A percentile compares a stretch with the other conserved stretches of the same genome.
Conservation (phyloP, 2,329 filamentous ascomycete species). For the Incumbomyces lentus region DNA sequence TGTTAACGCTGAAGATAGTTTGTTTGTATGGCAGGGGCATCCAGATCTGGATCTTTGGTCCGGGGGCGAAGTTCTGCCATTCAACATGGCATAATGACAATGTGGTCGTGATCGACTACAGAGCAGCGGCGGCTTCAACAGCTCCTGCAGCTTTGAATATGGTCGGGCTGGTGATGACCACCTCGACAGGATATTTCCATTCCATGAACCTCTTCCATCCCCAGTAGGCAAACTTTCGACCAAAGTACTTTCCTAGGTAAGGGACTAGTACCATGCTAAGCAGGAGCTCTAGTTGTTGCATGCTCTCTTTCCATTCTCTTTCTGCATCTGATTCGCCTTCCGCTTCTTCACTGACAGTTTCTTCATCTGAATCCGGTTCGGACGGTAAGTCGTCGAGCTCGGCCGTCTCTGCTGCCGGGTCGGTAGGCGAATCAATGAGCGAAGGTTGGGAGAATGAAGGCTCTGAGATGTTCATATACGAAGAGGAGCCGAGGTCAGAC, state of each 20-base stretch:
- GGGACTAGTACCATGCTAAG: slow-evolving; percentile 91
- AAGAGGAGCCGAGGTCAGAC: slow-evolving; percentile 18
- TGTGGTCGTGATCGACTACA: slow-evolving; percentile 21
- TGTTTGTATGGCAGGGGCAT: too few relatives aligned
- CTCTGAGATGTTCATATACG: slow-evolving; percentile 30
- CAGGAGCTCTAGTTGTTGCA: slow-evolving; percentile 87
- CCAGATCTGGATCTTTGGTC: too few relatives aligned
- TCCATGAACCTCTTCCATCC: slow-evolving; percentile 91
- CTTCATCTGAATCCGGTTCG: slow-evolving; percentile 39
- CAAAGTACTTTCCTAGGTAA: slow-evolving; percentile 89
- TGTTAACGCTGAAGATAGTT: too few relatives aligned
- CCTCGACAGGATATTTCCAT: slow-evolving; percentile 79
- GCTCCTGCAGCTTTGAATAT: slow-evolving; percentile 54
- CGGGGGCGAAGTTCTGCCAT: background rate
- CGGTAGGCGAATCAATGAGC: slow-evolving; percentile 13
- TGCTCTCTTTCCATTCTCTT: slow-evolving; percentile 83
- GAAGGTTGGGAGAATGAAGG: slow-evolving; percentile 17
- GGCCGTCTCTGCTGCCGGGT: slow-evolving; percentile 25
- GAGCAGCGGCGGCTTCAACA: slow-evolving; percentile 42
- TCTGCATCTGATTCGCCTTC: slow-evolving; percentile 74
- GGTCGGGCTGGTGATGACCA: slow-evolving; percentile 51
- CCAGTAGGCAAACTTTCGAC: slow-evolving; percentile 91
- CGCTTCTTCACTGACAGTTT: slow-evolving; percentile 40
- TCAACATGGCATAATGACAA: background rate
- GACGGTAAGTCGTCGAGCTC: slow-evolving; percentile 37